Base-by-base conservation (phyloP, 805 yeast genomes). In the Saccharomycopsis sp. region DNA sequence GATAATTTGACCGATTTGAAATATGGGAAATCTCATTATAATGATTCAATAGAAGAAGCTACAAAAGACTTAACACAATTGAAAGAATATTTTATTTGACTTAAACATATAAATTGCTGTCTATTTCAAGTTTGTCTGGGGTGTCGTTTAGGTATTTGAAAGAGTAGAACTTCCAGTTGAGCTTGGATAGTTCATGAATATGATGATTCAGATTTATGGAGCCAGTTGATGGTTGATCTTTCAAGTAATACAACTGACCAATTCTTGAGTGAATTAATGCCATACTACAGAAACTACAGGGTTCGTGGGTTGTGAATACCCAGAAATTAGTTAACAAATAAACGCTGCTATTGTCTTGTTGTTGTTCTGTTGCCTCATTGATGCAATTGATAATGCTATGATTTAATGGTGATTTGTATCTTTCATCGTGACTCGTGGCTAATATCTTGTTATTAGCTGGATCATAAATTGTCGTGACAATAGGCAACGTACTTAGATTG, bases 271-370 rank as follows among this genome's bases (percentile, higher is more conserved):
- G 98, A 8, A 89, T 80, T 33, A 93, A 67, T 0, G 97, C 97
- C 98, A 93, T 93, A 4, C 85, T 66, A 57, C 98, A 93, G 97
- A 90, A 93, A 0, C 86, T 75, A 56, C 98, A 93, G 0, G 98
- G 98, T 60, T 93, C 98, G 59, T 88, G 95, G 0, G 96, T 83
- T 1, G 94, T 84, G 57, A 84, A 87, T 0, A 93, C 87, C 50
- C 85, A 79, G 52, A 78, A 71, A 43, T 80, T 75, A 28, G 81
- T 73, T 58, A 97, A 89, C 2, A 93, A 68, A 57, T 93, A 93
- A 24, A 55, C 53, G 48, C 61, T 55, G 2, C 45, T 41, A 13
- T 41, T 40, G 13, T 43, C 44, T n/a, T 44, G 45, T 6, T 45
- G 41, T 11, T 37, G 41, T 29, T 52, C 45, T 11, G 55, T 40